These are phyloP conservation scores for Penicillium pancosmium DNA, from an alignment of 495 filamentous ascomycete species.

Conservation along the genomic window DNA sequence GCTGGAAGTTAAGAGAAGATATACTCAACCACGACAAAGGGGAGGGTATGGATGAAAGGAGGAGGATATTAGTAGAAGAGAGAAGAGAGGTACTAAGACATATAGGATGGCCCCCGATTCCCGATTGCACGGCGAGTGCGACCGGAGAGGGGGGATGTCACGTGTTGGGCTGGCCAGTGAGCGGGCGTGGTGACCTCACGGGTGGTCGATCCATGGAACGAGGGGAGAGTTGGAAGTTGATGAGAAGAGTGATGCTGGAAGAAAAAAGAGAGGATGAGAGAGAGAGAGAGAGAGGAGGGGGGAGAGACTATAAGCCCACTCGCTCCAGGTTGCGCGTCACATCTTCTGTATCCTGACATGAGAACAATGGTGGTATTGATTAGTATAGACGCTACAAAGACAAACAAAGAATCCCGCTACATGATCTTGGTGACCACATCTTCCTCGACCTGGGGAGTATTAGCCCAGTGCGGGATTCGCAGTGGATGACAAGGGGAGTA, in stretches of 20 bases:
- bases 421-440: slow-evolving; percentile 92
- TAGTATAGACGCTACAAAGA: slow-evolving; percentile 40
- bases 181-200: slow-evolving; percentile 48
- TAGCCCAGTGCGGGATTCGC: slow-evolving; percentile 47
- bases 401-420: slow-evolving; percentile 54
- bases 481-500: not conserved
- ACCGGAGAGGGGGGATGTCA: slow-evolving; percentile 29
- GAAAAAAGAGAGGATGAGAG: not conserved
- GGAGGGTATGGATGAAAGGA: not conserved
- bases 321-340: slow-evolving; percentile 32
- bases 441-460: slow-evolving; percentile 84
- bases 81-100: not conserved
- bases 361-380: slow-evolving; percentile 37
- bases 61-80: not conserved
- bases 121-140: slow-evolving; percentile 17
- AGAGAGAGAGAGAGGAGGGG: not conserved
- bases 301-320: slow-evolving; percentile 28
- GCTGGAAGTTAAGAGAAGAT: not conserved
- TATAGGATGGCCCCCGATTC: slow-evolving; percentile 9
- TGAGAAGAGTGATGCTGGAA: not conserved
- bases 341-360: slow-evolving; percentile 37
- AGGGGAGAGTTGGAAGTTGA: not conserved
- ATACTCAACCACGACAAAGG: not conserved
- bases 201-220: slow-evolving; percentile 27
- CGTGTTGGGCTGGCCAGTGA: slow-evolving; percentile 48